A percentile compares a stretch with the other conserved stretches of the same genome.
These are phyloP conservation scores for Heliocybe sulcata DNA, from an alignment of 1,284 basidiomycete genomes.

Conservation along the genomic window DNA sequence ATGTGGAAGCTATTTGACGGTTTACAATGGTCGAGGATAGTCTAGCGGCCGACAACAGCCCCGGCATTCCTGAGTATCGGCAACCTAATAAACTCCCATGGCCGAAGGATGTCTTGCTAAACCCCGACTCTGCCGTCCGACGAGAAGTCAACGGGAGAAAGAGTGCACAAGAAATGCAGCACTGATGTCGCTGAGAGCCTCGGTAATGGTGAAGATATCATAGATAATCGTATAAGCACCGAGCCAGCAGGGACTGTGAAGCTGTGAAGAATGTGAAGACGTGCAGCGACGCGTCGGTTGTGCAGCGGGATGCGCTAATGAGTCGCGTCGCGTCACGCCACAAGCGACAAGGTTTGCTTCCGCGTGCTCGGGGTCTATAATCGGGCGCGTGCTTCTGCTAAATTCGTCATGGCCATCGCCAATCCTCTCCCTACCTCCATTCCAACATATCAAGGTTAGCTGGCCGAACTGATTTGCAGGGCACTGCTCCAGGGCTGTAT, in stretches of 20 bases:
- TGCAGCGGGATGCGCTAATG: not conserved
- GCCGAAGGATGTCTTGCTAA: not conserved
- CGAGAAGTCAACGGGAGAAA: not conserved
- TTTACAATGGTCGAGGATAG: no score
- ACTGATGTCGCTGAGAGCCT: no score
- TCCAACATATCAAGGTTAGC: no score
- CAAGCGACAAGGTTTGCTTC: not conserved
- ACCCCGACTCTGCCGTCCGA: not conserved
- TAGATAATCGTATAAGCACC: no score
- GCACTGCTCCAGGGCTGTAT: no score
- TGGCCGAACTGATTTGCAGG: no score
- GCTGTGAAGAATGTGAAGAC: not conserved
- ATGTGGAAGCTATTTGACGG: no score
- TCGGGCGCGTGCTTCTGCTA: not conserved
- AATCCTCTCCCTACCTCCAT: no score
- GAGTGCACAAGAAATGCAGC: not conserved
- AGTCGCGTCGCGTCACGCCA: not conserved
- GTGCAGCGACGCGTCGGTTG: not conserved
- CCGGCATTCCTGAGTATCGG: not conserved
- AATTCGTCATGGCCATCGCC: no score
- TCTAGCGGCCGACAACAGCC: not conserved
- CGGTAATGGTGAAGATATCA: no score
- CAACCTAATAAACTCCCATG: not conserved
- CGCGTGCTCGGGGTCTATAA: not conserved
- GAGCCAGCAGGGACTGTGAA: no score